Evolutionary conservation across 345 rosid species (phyloP), one percentile per base, ranked within the genome.

Genomic region (Brassica juncea): DNA sequence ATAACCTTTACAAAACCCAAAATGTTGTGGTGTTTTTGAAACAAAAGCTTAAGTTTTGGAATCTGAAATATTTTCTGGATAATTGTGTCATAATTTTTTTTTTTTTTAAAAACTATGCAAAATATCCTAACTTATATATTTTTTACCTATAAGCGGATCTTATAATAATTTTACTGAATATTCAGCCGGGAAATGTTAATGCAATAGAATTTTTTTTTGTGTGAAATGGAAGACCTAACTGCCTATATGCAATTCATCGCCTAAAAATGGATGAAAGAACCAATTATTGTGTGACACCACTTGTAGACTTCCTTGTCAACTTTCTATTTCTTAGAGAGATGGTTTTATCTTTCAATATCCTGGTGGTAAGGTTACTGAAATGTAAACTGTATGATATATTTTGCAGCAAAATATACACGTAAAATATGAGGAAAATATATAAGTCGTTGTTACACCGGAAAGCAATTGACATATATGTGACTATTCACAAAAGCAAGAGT

Each of bases 231-330:
- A 66, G 37, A 74, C 39, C 57, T 66, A 74, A 37, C 37, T 35
- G 6, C 57, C 12, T 66, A 74, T 66, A 74, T 8, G 55, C 71
- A 10, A 34, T 23, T 54, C 35, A 66, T 66, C 57, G 28, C 35
- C 37, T 37, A 14, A 49, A 61, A 32, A 14, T n/a, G 35, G 28
- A 35, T 34, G 39, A 34, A 54, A 49, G 16, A 32, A 66, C 54
- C 58, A 66, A 55, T 11, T 19, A 66, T 66, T 52, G 54, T 25
- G 64, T 14, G 37, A 54, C 65, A 66, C 57, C 39, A 32, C 35
- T 54, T 47, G 70, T 63, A 31, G 60, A 28, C 42, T 15, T 15
- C 59, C 6, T 44, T 73, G 8, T 47, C 31, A 47, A 2, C 6
- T 44, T 34, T 37, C 3, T 0, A 2, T 23, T 65, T 35, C 44